A percentile compares a stretch with the other conserved stretches of the same genome.
Conservation (phyloP, 257 asterid species). For the Plantago elongata region DNA sequence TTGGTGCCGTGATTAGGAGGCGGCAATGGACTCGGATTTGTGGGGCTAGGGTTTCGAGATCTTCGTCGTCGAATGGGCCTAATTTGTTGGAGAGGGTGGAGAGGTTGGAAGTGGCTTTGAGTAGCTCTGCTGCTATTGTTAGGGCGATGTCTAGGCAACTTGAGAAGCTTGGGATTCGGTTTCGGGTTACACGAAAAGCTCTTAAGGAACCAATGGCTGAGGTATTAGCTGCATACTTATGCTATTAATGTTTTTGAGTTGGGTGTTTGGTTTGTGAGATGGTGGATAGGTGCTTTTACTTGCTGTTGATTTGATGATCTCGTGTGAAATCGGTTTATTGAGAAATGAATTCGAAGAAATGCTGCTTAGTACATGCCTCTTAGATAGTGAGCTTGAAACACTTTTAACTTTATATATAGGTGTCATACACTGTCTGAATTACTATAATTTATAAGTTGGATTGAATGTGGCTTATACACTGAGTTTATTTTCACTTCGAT, state of each 20-base stretch:
- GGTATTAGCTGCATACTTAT: constrained; percentile 28
- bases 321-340: background rate
- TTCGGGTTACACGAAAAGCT: constrained; percentile 60
- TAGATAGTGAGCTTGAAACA: no score
- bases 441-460: no score
- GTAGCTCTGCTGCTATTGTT: constrained; percentile 48
- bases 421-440: no score
- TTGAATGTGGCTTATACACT: no score
- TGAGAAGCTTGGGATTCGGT: constrained; percentile 81
- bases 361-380: background rate
- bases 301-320: background rate
- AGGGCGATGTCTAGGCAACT: constrained; percentile 72
- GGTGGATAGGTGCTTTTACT: background rate
- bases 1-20: constrained; percentile 71
- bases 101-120: constrained; percentile 72
- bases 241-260: background rate
- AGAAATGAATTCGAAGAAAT: background rate
- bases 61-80: constrained; percentile 25
- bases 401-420: no score
- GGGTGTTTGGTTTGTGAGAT: background rate
- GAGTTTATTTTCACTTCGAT: background rate
- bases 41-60: constrained; percentile 35
- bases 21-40: constrained; percentile 82
- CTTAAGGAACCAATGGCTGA: constrained; percentile 73
- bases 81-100: constrained; percentile 70